Evolutionary conservation across 306 rosid genomes (phyloP).

Genomic region (Sesbania bispinosa): DNA sequence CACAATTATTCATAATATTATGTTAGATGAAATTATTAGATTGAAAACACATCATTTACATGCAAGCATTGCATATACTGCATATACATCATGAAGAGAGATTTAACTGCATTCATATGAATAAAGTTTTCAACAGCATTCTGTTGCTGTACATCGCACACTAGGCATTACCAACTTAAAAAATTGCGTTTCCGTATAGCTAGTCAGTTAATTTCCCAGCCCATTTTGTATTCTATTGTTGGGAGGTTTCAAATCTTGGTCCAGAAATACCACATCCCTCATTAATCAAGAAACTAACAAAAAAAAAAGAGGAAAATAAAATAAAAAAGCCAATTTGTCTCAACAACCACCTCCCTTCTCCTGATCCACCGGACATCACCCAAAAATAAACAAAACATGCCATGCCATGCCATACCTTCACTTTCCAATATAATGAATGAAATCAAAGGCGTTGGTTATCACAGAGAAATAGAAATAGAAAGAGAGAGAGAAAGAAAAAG

Average conservation of each 20-base stretch:
- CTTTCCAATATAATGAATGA: background rate
- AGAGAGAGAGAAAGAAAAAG: background rate
- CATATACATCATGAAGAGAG: no score
- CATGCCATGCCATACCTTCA: no score
- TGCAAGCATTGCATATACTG: no score
- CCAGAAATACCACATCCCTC: background rate
- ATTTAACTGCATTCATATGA: no score
- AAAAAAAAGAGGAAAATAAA: background rate
- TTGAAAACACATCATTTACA: no score
- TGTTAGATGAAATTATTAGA: no score
- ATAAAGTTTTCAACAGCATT: background rate
- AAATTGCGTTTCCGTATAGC: background rate
- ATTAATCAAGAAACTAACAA: no score
- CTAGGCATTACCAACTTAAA: background rate
- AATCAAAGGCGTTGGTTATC: background rate
- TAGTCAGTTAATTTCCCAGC: background rate
- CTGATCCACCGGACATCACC: background rate
- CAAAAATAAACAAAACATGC: background rate
- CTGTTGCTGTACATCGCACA: no score
- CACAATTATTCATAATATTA: no score
- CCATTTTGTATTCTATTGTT: no score
- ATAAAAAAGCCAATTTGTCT: background rate
- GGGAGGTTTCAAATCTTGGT: no score
- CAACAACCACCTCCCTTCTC: background rate
- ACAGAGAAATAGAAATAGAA: background rate